Conservation (phyloP, 2,329 filamentous ascomycete species). For the Fusarium sp. region DNA sequence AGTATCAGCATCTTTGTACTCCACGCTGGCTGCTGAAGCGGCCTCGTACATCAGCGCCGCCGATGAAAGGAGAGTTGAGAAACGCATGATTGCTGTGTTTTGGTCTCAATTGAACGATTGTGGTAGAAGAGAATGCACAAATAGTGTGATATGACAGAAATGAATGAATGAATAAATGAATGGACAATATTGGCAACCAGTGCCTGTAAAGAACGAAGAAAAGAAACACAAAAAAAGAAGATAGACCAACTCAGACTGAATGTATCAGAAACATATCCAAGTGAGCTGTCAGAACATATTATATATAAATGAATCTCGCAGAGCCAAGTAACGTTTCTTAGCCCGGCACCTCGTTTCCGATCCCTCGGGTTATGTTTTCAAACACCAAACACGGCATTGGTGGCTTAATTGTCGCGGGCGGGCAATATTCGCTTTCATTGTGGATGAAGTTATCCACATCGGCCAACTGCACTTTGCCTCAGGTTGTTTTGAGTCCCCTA, state of each 20-base stretch:
- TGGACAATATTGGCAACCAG: slow-evolving; percentile 36
- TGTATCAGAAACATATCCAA: background rate
- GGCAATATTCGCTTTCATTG: slow-evolving; percentile 31
- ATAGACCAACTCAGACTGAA: slow-evolving; percentile 28
- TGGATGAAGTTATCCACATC: slow-evolving; percentile 17
- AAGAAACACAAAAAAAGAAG: slow-evolving; percentile 11
- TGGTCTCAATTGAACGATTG: background rate
- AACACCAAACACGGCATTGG: slow-evolving; percentile 28
- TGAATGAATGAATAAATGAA: slow-evolving; percentile 23
- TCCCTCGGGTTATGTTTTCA: slow-evolving; percentile 21
- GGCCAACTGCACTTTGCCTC: slow-evolving; percentile 3
- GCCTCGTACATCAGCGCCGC: slow-evolving; percentile 39
- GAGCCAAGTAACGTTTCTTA: background rate
- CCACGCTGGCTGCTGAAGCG: slow-evolving; percentile 27
- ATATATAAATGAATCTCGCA: slow-evolving; percentile 21
- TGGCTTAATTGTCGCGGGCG: slow-evolving; percentile 29
- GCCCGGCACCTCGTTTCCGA: slow-evolving; percentile 26
- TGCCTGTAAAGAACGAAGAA: slow-evolving; percentile 36
- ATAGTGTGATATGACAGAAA: slow-evolving; percentile 14
- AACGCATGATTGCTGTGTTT: slow-evolving; percentile 32
- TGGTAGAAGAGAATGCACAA: slow-evolving; percentile 8
- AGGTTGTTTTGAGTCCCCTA: slow-evolving; percentile 19
- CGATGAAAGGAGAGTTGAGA: slow-evolving; percentile 36
- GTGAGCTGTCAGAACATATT: background rate
- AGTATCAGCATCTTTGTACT: slow-evolving; percentile 61